phyloP scores from a whole-genome alignment of 805 yeast genomes.

The Barnettozyma populi region DNA sequence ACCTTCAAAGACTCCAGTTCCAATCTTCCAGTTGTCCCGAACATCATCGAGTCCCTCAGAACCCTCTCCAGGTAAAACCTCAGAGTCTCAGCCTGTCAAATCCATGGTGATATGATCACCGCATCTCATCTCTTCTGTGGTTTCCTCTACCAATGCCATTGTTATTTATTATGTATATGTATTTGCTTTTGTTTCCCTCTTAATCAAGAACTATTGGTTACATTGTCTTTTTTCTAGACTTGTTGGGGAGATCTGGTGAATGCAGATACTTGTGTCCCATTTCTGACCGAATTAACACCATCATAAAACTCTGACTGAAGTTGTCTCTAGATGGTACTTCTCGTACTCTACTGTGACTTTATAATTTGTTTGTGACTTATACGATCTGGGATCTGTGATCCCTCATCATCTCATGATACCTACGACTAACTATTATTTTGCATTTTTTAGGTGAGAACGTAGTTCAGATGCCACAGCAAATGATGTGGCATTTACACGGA shows the following conservation, averaged over 20 bases:
- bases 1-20: background rate
- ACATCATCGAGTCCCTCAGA: background rate
- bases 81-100: conserved; percentile 6
- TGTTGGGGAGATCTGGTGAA: background rate
- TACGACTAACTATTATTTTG: too few species aligned
- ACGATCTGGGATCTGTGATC: too few species aligned
- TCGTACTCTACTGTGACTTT: too few species aligned
- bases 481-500: too few species aligned
- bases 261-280: background rate
- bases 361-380: too few species aligned
- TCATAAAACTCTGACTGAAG: background rate
- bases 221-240: background rate
- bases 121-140: background rate
- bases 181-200: background rate
- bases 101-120: conserved; percentile 10
- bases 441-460: too few species aligned
- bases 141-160: background rate
- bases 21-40: background rate
- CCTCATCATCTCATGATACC: too few species aligned
- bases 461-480: too few species aligned
- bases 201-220: background rate
- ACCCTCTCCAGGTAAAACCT: conserved; percentile 4
- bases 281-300: background rate
- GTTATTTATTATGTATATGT: background rate
- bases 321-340: too few species aligned